Conservation (phyloP, 2,329 filamentous ascomycete species). For the Colletotrichum acutatum region DNA sequence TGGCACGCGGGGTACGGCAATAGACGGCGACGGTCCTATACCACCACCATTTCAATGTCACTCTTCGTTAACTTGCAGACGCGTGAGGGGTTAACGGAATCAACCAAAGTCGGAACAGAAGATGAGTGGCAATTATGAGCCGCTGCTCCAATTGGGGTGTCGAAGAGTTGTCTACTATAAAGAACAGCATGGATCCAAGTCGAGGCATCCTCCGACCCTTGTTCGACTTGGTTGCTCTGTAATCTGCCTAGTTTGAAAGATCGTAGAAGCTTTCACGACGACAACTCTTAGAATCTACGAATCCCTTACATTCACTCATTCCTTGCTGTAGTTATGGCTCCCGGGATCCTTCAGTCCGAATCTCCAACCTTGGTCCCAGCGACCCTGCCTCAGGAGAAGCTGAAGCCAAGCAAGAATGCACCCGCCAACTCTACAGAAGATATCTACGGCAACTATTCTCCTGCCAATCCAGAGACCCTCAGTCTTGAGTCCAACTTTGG, state of each 20-base stretch:
- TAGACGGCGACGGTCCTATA: conserved; percentile 1
- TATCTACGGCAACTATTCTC: background rate
- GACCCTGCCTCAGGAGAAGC: background rate
- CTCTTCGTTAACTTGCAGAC: no score
- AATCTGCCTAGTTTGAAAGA: no score
- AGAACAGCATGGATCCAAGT: no score
- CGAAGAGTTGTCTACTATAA: no score
- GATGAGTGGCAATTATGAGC: no score
- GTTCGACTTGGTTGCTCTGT: no score
- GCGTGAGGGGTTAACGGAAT: no score
- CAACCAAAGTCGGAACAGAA: no score
- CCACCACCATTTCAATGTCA: background rate
- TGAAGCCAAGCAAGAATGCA: background rate
- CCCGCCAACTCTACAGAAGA: background rate
- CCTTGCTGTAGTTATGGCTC: background rate
- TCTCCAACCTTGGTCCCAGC: background rate
- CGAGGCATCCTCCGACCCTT: no score
- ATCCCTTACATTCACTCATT: no score
- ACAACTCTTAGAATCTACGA: background rate
- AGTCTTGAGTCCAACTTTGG: background rate
- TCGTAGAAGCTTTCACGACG: no score
- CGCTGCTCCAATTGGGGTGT: no score
- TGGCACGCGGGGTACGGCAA: conserved; percentile 8
- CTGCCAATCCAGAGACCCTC: background rate
- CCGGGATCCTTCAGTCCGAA: conserved; percentile 16